A percentile compares a stretch with the other conserved stretches of the same genome.
These are phyloP conservation scores for Penicillium odoratum DNA, from an alignment of 495 filamentous ascomycete species.

Conservation along the genomic window DNA sequence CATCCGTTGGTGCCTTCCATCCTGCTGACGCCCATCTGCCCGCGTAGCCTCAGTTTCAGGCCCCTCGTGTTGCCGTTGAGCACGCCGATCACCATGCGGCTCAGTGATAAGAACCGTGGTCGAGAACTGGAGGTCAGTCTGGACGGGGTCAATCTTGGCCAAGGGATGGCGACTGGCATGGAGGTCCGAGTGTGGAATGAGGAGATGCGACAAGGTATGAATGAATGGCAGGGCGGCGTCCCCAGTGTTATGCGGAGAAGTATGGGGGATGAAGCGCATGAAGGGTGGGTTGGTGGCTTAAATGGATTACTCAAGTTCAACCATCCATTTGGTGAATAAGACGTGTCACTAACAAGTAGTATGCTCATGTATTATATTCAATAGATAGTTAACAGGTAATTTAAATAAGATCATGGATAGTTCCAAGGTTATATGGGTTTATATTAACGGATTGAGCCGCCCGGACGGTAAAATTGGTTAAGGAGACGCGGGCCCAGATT, in stretches of 20 bases:
- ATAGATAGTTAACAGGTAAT: not conserved
- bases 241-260: slow-evolving; percentile 56
- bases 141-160: slow-evolving; percentile 73
- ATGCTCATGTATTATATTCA: not conserved
- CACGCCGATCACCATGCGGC: slow-evolving; percentile 74
- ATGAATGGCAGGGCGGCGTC: slow-evolving; percentile 63
- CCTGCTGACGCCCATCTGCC: slow-evolving; percentile 90
- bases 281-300: slow-evolving; percentile 95
- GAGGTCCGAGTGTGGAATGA: slow-evolving; percentile 87
- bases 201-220: slow-evolving; percentile 63
- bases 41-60: slow-evolving; percentile 86
- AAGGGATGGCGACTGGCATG: slow-evolving; percentile 75
- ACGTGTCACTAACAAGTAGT: no score
- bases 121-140: slow-evolving; percentile 85
- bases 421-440: no score
- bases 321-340: slow-evolving; percentile 86
- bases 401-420: not conserved
- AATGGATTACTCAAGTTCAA: slow-evolving; percentile 97
- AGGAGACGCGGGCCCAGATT: not conserved
- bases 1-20: slow-evolving; percentile 87
- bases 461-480: not conserved
- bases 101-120: slow-evolving; percentile 81
- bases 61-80: slow-evolving; percentile 87
- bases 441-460: no score
- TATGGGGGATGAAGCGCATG: slow-evolving; percentile 60